phyloP scores from a whole-genome alignment of 106 monocot genomes.

The Dendrobium officinale region DNA sequence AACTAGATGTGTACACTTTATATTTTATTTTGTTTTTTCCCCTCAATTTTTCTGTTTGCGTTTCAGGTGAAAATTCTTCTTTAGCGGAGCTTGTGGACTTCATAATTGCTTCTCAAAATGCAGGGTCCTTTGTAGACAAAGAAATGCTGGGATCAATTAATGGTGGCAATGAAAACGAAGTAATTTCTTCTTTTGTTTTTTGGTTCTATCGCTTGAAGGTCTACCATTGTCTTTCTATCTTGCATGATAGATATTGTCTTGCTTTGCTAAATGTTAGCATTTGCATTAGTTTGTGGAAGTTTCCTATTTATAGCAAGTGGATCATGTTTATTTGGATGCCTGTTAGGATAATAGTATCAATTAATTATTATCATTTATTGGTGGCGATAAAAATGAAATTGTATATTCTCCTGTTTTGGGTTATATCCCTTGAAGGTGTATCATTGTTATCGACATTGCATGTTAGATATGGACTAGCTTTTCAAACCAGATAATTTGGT shows the following conservation, averaged over 20 bases:
- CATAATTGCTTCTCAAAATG: conserved; percentile 41
- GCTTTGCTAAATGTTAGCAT: background rate
- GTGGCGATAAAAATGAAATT: background rate
- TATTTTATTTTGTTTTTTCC: background rate
- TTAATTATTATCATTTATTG: background rate
- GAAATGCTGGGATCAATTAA: conserved; percentile 13
- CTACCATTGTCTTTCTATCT: background rate
- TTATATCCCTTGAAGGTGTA: too few species aligned
- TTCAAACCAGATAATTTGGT: too few species aligned
- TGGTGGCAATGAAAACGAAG: conserved; percentile 19
- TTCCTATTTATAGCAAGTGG: background rate
- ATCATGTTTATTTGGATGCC: background rate
- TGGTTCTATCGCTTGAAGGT: background rate
- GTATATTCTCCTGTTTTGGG: too few species aligned
- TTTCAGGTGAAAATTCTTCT: conserved; percentile 43
- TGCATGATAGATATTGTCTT: background rate
- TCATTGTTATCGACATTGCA: too few species aligned
- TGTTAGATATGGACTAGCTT: too few species aligned
- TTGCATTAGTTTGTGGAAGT: background rate
- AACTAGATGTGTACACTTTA: background rate
- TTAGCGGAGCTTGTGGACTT: conserved; percentile 47
- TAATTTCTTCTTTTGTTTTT: conserved; percentile 6
- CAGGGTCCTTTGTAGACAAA: conserved; percentile 11
- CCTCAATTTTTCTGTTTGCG: background rate
- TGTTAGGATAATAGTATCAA: background rate